Evolutionary conservation across 2,329 filamentous ascomycete genomes (phyloP), one percentile per base, ranked within the genome.

Genomic region (Cordyceps cateniannulata): DNA sequence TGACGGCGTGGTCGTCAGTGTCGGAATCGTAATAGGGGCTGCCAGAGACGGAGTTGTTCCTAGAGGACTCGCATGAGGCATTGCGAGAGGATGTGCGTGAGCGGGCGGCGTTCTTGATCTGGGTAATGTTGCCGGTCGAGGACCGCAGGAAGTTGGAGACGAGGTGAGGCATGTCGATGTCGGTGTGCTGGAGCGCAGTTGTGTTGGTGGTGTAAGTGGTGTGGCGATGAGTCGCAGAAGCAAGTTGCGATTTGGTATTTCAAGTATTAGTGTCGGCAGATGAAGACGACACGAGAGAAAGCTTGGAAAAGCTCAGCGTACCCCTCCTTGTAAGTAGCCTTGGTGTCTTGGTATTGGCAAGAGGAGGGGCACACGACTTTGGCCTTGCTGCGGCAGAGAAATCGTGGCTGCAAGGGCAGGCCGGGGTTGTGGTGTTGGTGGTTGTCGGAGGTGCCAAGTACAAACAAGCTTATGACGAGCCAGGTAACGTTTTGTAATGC

Each of bases 81-180:
- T 62, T 62, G 55, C 60, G 60, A 10, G 60, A 62, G 22, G 60
- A 18, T 47, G 53, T 60, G 49, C 65, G 62, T 9, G 69, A 72
- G 62, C 70, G 66, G 18, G 62, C 62, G 62, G 67, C 65, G 62
- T 72, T 79, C 65, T 82, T 81, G 66, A 82, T 76, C 67, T 74
- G 77, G 60, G 79, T 74, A 65, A 83, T 80, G 71, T 76, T 78
- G 69, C 82, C 81, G 64, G 81, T 80, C n/a, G 82, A 81, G 64
- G 76, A 78, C 66, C 81, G 80, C 66, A 85, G 77, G 72, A 85
- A 84, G 69, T 77, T 81, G 69, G 79, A 75, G 64, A 85, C 82
- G 63, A 79, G 75, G 74, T 84, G 81, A 69, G 82, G 82, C 83
- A 85, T 85, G 58, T 69, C 76, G 68, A 22, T 53, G 48, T 45